Conservation (phyloP, 2,329 filamentous ascomycete genomes). For the Bipolaris oryzae region DNA sequence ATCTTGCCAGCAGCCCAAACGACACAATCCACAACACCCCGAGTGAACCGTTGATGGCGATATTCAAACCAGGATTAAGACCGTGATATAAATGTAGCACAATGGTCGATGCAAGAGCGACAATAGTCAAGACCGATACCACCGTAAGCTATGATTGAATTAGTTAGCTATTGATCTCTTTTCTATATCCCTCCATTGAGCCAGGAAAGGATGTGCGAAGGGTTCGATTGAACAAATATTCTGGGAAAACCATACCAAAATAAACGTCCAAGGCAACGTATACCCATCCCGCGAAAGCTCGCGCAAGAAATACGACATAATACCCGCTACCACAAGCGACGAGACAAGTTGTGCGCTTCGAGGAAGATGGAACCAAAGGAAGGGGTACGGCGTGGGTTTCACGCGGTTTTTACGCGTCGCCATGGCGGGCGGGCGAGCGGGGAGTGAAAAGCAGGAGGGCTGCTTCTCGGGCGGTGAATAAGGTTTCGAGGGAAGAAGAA, state of each 20-base stretch:
- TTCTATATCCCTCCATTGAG: background rate
- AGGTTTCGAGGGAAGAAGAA: background rate
- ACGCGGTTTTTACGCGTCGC: conserved; percentile 27
- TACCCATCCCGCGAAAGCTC: conserved; percentile 60
- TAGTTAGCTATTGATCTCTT: conserved; percentile 13
- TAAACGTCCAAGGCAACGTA: conserved; percentile 64
- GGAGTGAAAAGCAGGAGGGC: too few relatives aligned
- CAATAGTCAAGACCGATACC: conserved; percentile 59
- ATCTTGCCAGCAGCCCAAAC: conserved; percentile 60
- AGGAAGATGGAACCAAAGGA: conserved; percentile 51
- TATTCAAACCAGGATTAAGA: conserved; percentile 59
- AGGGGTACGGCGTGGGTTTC: conserved; percentile 53
- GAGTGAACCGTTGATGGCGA: conserved; percentile 57
- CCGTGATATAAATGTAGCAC: conserved; percentile 58
- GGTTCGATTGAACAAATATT: background rate
- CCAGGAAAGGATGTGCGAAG: background rate
- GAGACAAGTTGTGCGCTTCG: conserved; percentile 52
- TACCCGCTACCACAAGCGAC: conserved; percentile 57
- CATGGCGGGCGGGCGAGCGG: conserved; percentile 14
- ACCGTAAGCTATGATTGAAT: conserved; percentile 54
- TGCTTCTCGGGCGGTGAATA: background rate
- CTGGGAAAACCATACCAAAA: conserved; percentile 54
- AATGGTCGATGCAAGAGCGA: conserved; percentile 55
- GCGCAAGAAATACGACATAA: conserved; percentile 63
- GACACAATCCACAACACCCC: conserved; percentile 59